Evolutionary conservation across 805 yeast species (phyloP).

Genomic region (Pichia scutulata): DNA sequence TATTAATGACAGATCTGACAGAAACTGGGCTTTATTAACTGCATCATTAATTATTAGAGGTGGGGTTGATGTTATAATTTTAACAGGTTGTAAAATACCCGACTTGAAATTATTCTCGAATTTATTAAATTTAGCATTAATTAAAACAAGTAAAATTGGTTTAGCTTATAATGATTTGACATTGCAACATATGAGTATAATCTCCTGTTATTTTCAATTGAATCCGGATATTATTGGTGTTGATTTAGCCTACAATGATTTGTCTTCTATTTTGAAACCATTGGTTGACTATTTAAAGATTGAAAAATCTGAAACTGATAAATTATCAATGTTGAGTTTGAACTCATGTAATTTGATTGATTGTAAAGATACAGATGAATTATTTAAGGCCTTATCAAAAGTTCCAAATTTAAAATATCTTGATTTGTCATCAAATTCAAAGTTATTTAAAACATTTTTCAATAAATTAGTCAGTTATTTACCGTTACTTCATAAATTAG

Average conservation of each 20-base stretch:
- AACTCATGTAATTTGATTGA: slow-evolving; percentile 55
- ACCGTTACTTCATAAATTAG: slow-evolving; percentile 59
- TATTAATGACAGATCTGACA: slow-evolving; percentile 52
- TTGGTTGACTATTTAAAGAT: slow-evolving; percentile 29
- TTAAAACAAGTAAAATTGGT: slow-evolving; percentile 58
- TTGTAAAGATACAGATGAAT: slow-evolving; percentile 40
- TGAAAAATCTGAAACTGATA: slow-evolving; percentile 8
- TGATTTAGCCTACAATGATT: slow-evolving; percentile 79
- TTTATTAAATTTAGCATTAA: slow-evolving; percentile 49
- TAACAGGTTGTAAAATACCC: slow-evolving; percentile 67
- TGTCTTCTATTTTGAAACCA: slow-evolving; percentile 33
- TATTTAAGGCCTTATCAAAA: slow-evolving; percentile 44
- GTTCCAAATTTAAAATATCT: slow-evolving; percentile 58
- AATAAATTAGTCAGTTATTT: slow-evolving; percentile 52
- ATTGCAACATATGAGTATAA: slow-evolving; percentile 46
- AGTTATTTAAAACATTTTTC: slow-evolving; percentile 55
- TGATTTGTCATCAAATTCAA: slow-evolving; percentile 66
- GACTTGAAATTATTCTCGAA: slow-evolving; percentile 48
- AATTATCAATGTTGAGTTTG: slow-evolving; percentile 47
- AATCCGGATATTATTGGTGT: slow-evolving; percentile 51
- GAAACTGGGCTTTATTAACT: slow-evolving; percentile 77
- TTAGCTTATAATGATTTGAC: slow-evolving; percentile 66
- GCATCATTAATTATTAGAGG: slow-evolving; percentile 62
- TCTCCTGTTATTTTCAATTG: slow-evolving; percentile 51
- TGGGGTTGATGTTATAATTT: slow-evolving; percentile 70